phyloP scores from a whole-genome alignment of 2,329 filamentous ascomycete species.

The Calonectria honghensis region DNA sequence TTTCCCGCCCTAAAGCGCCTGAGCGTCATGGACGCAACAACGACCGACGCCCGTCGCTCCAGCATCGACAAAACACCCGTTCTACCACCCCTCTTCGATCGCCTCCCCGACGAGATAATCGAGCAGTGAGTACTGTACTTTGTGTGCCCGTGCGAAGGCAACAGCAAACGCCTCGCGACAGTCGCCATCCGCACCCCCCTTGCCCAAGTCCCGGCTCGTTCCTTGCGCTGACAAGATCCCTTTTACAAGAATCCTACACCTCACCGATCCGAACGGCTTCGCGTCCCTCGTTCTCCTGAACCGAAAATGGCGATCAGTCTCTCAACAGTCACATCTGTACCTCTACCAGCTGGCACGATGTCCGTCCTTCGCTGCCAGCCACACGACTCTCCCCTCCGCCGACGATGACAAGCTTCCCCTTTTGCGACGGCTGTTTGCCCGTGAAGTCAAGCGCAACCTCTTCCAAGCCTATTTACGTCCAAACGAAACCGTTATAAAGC shows the following conservation, averaged over 20 bases:
- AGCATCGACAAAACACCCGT: conserved; percentile 60
- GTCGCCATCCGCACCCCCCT: neutral
- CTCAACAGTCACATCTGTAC: conserved; percentile 79
- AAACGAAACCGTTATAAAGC: conserved; percentile 81
- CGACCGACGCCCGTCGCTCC: conserved; percentile 56
- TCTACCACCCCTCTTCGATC: conserved; percentile 67
- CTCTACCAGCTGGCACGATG: conserved; percentile 77
- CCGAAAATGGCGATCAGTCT: conserved; percentile 78
- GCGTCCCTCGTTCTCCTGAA: conserved; percentile 80
- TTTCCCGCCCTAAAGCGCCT: conserved; percentile 48
- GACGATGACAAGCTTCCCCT: conserved; percentile 72
- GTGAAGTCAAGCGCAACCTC: conserved; percentile 84
- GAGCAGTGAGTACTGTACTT: conserved; percentile 74
- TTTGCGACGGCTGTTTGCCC: conserved; percentile 80
- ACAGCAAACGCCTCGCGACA: conserved; percentile 17
- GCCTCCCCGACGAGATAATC: conserved; percentile 81
- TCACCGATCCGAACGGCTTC: conserved; percentile 77
- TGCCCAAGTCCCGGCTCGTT: conserved; percentile 4
- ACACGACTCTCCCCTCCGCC: conserved; percentile 62
- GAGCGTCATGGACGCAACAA: conserved; percentile 58
- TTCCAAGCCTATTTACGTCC: conserved; percentile 86
- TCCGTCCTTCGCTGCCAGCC: conserved; percentile 74
- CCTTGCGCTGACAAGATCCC: conserved; percentile 44
- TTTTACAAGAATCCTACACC: conserved; percentile 73
- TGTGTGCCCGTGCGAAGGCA: conserved; percentile 13